Percentiles rank a stretch among this genome's conserved stretches.
phyloP scores from a whole-genome alignment of 129 eudicot genomes.

The Solidago caesia region DNA sequence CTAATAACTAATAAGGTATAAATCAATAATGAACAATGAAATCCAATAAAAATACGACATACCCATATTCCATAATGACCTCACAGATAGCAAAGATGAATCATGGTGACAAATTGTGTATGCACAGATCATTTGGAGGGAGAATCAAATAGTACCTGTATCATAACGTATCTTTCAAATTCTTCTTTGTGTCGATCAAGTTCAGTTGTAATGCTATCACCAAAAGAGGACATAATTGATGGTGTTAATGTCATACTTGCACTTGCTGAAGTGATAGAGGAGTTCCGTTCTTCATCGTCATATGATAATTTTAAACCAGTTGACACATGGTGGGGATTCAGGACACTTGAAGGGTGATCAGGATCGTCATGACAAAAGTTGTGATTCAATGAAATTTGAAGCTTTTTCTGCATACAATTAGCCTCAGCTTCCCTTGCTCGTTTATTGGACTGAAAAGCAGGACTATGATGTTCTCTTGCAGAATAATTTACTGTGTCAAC shows the following conservation, averaged over 20 bases:
- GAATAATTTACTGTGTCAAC: conserved; percentile 72
- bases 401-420: conserved; percentile 61
- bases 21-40: not conserved
- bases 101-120: not conserved
- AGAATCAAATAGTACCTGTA: conserved; percentile 57
- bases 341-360: conserved; percentile 54
- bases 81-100: not conserved
- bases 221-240: conserved; percentile 62
- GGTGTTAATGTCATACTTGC: conserved; percentile 76
- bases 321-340: conserved; percentile 75
- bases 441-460: conserved; percentile 53
- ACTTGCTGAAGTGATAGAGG: conserved; percentile 90
- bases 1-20: not conserved
- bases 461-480: conserved; percentile 49
- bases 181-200: conserved; percentile 80
- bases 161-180: conserved; percentile 61
- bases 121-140: not conserved
- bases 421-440: conserved; percentile 62
- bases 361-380: conserved; percentile 55
- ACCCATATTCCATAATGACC: not conserved
- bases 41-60: not conserved
- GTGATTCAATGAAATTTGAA: conserved; percentile 66
- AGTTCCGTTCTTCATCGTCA: conserved; percentile 89
- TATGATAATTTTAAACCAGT: conserved; percentile 89
- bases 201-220: conserved; percentile 71